Percentiles rank a stretch among this genome's conserved stretches.
These are phyloP conservation scores for Krasilnikovozyma curviuscula DNA, from an alignment of 768 basidiomycete species.

Conservation along the genomic window DNA sequence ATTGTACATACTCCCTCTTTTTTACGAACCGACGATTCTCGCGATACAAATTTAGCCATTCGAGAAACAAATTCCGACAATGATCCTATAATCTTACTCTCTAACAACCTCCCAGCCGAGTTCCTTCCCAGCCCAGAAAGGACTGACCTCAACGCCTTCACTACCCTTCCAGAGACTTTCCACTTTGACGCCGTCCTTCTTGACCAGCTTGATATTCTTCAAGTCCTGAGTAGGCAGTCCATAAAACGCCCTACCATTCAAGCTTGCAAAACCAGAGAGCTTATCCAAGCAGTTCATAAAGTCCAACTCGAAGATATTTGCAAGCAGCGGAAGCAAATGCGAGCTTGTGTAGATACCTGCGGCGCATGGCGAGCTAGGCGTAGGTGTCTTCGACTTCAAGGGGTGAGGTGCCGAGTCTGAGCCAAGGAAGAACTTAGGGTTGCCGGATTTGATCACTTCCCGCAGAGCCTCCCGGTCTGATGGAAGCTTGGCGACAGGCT, in stretches of 20 bases:
- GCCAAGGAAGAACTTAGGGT: slow-evolving; percentile 90
- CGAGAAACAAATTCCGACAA: too few relatives aligned
- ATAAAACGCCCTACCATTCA: slow-evolving; percentile 67
- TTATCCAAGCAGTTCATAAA: slow-evolving; percentile 68
- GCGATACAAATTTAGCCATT: too few relatives aligned
- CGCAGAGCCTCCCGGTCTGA: slow-evolving; percentile 69
- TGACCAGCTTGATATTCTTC: slow-evolving; percentile 20
- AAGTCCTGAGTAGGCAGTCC: slow-evolving; percentile 19
- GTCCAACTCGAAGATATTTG: slow-evolving; percentile 43
- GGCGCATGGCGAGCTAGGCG: slow-evolving; percentile 58
- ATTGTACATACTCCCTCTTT: too few relatives aligned
- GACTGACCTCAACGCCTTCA: slow-evolving; percentile 34
- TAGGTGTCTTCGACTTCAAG: slow-evolving; percentile 37
- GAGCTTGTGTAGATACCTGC: slow-evolving; percentile 93
- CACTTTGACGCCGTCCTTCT: slow-evolving; percentile 5
- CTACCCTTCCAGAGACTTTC: slow-evolving; percentile 13
- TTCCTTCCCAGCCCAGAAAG: slow-evolving; percentile 73
- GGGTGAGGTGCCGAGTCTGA: slow-evolving; percentile 94
- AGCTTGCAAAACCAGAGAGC: slow-evolving; percentile 60
- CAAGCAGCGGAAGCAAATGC: slow-evolving; percentile 71
- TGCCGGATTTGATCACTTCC: slow-evolving; percentile 57
- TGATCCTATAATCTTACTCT: neutral
- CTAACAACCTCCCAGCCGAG: slow-evolving; percentile 41
- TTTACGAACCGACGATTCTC: too few relatives aligned
- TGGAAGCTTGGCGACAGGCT: slow-evolving; percentile 92